phyloP scores from a whole-genome alignment of 164 flowering plant genomes.

The Berberis thunbergii region DNA sequence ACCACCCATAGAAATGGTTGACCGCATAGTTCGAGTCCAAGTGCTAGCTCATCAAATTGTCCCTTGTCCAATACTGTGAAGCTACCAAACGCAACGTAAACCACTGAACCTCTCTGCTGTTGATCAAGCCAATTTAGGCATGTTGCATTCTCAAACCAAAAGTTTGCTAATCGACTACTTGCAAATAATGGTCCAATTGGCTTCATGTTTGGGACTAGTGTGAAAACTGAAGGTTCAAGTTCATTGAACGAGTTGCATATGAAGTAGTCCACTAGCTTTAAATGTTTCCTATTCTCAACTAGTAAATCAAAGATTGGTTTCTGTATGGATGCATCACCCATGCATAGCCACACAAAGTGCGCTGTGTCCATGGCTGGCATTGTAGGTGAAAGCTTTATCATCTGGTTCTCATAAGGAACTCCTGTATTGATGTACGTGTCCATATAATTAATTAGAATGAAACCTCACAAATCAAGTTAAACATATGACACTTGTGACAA shows the following conservation, averaged over 20 bases:
- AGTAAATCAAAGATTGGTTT: conserved; percentile 6
- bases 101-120: conserved; percentile 19
- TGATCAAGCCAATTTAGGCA: conserved; percentile 24
- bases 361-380: conserved; percentile 19
- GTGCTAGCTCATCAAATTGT: conserved; percentile 23
- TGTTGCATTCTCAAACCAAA: conserved; percentile 15
- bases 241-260: conserved; percentile 34
- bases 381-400: conserved; percentile 17
- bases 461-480: too few species aligned
- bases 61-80: not conserved
- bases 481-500: too few species aligned
- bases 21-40: conserved; percentile 22
- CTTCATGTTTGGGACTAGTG: conserved; percentile 14
- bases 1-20: conserved; percentile 24
- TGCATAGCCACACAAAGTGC: conserved; percentile 19
- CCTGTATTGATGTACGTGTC: conserved; percentile 12
- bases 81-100: conserved; percentile 29
- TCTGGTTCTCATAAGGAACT: conserved; percentile 8
- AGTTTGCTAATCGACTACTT: conserved; percentile 11
- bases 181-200: conserved; percentile 28
- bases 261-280: conserved; percentile 11
- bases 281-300: not conserved
- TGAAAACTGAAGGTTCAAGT: conserved; percentile 18
- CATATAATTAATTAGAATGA: too few species aligned
- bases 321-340: conserved; percentile 9